Evolutionary conservation across 441 rosid genomes (phyloP).

Genomic region (Adansonia grandidieri): DNA sequence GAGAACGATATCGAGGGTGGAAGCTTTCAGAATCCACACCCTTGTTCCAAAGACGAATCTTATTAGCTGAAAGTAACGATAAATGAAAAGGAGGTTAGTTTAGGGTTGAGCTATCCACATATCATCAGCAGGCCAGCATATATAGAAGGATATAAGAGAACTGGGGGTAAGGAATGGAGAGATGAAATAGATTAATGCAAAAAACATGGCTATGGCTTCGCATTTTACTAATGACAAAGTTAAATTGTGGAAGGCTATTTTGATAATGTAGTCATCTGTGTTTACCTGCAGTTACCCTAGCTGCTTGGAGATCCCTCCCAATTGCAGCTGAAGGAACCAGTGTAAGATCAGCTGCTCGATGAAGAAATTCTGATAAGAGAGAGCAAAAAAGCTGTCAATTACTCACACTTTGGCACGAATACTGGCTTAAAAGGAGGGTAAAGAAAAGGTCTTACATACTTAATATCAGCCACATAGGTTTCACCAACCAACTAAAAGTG

Average conservation of each 20-base stretch:
- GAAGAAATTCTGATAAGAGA: constrained; percentile 80
- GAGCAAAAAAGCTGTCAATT: constrained; percentile 22
- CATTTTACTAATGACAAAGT: neutral
- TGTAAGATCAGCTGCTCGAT: constrained; percentile 95
- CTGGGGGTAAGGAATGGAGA: neutral
- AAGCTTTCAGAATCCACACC: constrained; percentile 97
- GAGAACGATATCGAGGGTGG: constrained; percentile 72
- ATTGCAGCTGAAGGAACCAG: constrained; percentile 95
- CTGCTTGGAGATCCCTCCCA: constrained; percentile 77
- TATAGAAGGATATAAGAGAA: neutral
- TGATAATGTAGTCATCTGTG: neutral
- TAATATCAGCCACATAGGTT: constrained; percentile 94
- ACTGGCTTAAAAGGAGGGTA: neutral
- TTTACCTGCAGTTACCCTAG: constrained; percentile 88
- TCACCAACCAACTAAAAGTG: constrained; percentile 96
- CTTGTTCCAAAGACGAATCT: constrained; percentile 95
- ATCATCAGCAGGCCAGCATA: neutral
- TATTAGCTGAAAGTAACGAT: constrained; percentile 59
- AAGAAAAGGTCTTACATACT: constrained; percentile 45
- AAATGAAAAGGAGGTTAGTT: constrained; percentile 25
- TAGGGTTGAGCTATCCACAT: constrained; percentile 8
- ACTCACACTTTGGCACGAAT: constrained; percentile 7
- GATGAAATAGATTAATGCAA: neutral
- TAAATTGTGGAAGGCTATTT: constrained; percentile 13
- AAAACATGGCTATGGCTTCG: neutral